Conservation (phyloP, 2,329 filamentous ascomycete genomes). For the Botryosphaeria agaves region DNA sequence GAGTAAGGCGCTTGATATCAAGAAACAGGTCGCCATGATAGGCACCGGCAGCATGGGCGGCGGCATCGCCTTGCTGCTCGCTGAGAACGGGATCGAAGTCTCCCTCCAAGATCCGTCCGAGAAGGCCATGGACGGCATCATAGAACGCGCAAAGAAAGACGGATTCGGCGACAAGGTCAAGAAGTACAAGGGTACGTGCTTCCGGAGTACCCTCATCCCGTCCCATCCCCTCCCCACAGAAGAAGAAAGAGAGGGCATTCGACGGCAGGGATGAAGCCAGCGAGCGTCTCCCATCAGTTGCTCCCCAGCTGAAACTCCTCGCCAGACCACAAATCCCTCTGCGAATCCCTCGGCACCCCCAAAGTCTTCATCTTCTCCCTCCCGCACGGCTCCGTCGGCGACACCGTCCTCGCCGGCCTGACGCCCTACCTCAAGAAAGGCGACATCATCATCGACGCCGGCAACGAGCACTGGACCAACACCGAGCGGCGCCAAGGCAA, state of each 20-base stretch:
- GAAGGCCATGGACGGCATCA: constrained; percentile 27
- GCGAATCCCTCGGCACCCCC: constrained; percentile 27
- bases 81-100: constrained; percentile 37
- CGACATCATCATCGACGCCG: constrained; percentile 52
- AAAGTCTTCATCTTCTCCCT: constrained; percentile 36
- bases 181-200: constrained; percentile 17
- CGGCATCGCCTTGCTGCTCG: constrained; percentile 40
- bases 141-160: constrained; percentile 21
- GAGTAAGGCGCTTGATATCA: background rate
- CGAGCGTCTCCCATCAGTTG: too few species aligned
- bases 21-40: constrained; percentile 34
- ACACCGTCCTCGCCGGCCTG: constrained; percentile 28
- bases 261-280: too few species aligned
- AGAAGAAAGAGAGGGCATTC: background rate
- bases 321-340: constrained; percentile 33
- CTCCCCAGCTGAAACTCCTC: too few species aligned
- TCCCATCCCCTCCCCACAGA: too few species aligned
- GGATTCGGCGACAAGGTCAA: constrained; percentile 19
- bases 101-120: constrained; percentile 36
- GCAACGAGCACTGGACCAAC: constrained; percentile 48
- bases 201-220: background rate
- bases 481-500: constrained; percentile 46
- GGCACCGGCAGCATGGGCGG: constrained; percentile 43
- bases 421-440: constrained; percentile 35
- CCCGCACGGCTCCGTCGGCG: constrained; percentile 30